Base-by-base conservation (phyloP, 2,329 filamentous ascomycete species). In the Hymenoscyphus salicellus region DNA sequence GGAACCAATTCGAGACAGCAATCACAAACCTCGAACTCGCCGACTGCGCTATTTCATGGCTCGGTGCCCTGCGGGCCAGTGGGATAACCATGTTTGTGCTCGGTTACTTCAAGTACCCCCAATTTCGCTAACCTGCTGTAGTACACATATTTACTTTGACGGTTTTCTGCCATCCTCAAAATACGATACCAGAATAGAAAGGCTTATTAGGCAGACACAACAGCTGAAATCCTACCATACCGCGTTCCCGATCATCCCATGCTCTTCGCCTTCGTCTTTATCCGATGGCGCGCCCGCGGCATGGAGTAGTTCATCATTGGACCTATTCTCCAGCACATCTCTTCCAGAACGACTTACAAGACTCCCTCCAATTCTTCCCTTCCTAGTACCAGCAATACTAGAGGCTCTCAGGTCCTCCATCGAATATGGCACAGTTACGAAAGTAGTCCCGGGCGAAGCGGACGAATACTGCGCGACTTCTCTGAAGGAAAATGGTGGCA, bases 381-480 rank as follows among this genome's bases (percentile, higher is more conserved):
- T 97, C 68, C 84, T 96, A 43, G 89, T 97, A 0, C 87, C 92
- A 2, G 86, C 90, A 2, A 82, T 94, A 5, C 84, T 93, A 57
- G 92, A 97, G 67, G 84, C 86, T 5, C 77, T 97, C 26, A 75
- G 76, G n/a, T 65, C 70, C 0, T 84, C 77, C 5, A 20, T 73
- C 1, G 74, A 72, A 4, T 86, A 84, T 66, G 75, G 68, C 4
- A 72, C 67, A 65, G 73, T 81, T 55, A 80, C 79, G 8, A 78
- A 81, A 28, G 81, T 95, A 14, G 89, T 96, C 0, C 87, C 92
- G 0, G 93, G 91, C 0, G 94, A 98, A 77, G 94, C 94, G 1
- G 94, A 98, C 74, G 78, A 82, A 28, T 95, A 86, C 77, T 97
- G 93, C 75, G 92, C 92, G 2, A 78, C 82, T 16, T 81, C 87